Evolutionary conservation across 148 eudicot species (phyloP).

Genomic region (Silene latifolia): DNA sequence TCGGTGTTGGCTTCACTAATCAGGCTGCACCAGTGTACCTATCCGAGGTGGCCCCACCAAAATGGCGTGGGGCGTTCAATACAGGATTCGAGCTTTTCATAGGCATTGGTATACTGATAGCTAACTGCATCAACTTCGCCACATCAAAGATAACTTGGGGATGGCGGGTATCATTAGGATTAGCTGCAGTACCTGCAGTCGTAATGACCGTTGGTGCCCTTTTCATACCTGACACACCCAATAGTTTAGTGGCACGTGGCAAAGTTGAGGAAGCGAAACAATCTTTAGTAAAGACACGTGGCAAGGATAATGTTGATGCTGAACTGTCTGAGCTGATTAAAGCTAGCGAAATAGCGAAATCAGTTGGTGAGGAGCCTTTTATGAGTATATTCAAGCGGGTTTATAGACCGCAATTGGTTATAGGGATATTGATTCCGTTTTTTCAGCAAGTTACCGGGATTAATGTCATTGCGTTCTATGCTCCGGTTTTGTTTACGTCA

Average conservation of each 20-base stretch:
- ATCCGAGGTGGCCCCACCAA: constrained; percentile 49
- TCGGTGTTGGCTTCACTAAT: constrained; percentile 61
- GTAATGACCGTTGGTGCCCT: constrained; percentile 40
- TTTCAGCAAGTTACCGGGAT: constrained; percentile 60
- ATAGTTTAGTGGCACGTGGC: constrained; percentile 40
- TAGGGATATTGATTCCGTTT: constrained; percentile 32
- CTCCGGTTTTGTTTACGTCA: constrained; percentile 47
- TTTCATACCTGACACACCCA: constrained; percentile 44
- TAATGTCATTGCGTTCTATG: constrained; percentile 47
- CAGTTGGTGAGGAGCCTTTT: constrained; percentile 24
- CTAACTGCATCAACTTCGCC: constrained; percentile 36
- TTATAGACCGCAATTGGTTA: constrained; percentile 46
- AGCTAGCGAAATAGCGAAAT: constrained; percentile 27
- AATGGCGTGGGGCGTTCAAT: constrained; percentile 47
- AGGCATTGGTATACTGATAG: constrained; percentile 32
- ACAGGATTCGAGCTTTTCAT: constrained; percentile 45
- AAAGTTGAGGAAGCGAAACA: constrained; percentile 29
- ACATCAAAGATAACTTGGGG: constrained; percentile 26
- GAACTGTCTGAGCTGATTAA: constrained; percentile 32
- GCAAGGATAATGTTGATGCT: constrained; percentile 27
- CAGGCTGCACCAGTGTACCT: constrained; percentile 49
- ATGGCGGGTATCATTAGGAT: constrained; percentile 45
- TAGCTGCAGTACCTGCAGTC: constrained; percentile 37
- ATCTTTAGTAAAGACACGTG: constrained; percentile 31
- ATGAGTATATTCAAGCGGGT: constrained; percentile 28